Base-by-base conservation (phyloP, 2,329 filamentous ascomycete genomes). In the Penicillium sclerotigenum region DNA sequence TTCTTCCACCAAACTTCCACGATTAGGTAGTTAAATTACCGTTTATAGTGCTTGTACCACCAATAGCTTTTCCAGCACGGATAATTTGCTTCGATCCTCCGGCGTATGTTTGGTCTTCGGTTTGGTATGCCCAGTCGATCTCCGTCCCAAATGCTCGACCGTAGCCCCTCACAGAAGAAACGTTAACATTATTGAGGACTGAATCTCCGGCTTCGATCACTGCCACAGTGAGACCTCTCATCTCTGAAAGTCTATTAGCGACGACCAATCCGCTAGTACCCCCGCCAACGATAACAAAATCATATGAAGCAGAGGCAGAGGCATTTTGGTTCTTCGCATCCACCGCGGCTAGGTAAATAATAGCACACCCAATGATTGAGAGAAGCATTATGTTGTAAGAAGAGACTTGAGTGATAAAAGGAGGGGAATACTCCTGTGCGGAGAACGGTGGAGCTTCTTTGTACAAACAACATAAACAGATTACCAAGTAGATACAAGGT, bases 41-140 rank as follows among this genome's bases (percentile, higher is more conserved):
- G 58, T 79, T 79, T 50, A 80, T 78, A 4, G 72, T 68, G 41
- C 73, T 78, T 0, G 75, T 75, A 1, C 77, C 78, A 28, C 74
- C 76, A 5, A 79, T 60, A 1, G 74, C 76, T 54, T 76, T 79
- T 2, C 76, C 77, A 29, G 75, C 75, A 28, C 68, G 68, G 54
- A 77, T 71, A 5, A 62, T 66, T 42, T 76, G 64, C 5, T 57
- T 66, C 3, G 37, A 52, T n/a, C 69, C 68, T 8, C 65, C 69
- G 1, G 68, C 72, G 60, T 77, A 76, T n/a, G 63, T 72, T 52
- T 79, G 77, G 8, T 73, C 68, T 16, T 68, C 71, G 8, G 72
- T 76, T 45, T 66, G 59, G 45, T 77, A 79, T 1, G 66, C 63
- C 75, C 75, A 80, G 61, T 79, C 77, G 24, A 79, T 72, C 2